Evolutionary conservation across 108 stramenopile species (phyloP), one percentile per base, ranked within the genome.

Genomic region (Skeletonema grethae): DNA sequence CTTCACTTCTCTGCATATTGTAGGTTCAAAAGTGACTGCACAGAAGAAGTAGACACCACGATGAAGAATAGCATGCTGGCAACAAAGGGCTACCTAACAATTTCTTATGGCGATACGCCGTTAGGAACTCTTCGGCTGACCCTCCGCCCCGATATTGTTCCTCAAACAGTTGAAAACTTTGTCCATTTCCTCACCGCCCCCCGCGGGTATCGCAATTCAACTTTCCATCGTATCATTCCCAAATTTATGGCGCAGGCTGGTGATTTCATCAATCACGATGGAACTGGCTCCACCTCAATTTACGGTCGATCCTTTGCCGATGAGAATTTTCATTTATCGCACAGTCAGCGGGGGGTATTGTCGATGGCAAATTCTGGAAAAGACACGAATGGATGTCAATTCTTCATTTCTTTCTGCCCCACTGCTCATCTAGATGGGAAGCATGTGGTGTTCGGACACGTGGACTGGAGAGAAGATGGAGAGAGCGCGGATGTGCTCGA

Each of bases 171-270:
- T 63, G 70, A 66, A n/a, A 81, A 81, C 53, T 81, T 81, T 31
- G 63, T 70, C 45, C 75, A 66, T 35, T 76, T 72, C 46, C 75
- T 81, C 55, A 71, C 75, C 18, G 15, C 35, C 24, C 18, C 50
- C 50, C 18, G n/a, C 29, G 73, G 73, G 35, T 87, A 87, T 57
- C 31, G 38, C 22, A 61, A 82, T 56, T 94, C 91, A 53, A 61
- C 67, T 8, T 97, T 97, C 73, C 97, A 98, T 79, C 90, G 97
- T 38, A 89, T 98, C 55, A 98, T 98, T 58, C 75, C 74, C 45
- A 92, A 89, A 65, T 96, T 96, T 80, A 98, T 98, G 97, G 89
- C 91, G 31, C 98, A 98, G 83, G 96, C 95, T 10, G 98, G 98
- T 4, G 98, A 99, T 84, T 98, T 95, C 74, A 70, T 84, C n/a